Percentiles rank a stretch among this genome's conserved stretches.
These are phyloP conservation scores for Aspergillus hortae DNA, from an alignment of 2,329 filamentous ascomycete species.

Conservation along the genomic window DNA sequence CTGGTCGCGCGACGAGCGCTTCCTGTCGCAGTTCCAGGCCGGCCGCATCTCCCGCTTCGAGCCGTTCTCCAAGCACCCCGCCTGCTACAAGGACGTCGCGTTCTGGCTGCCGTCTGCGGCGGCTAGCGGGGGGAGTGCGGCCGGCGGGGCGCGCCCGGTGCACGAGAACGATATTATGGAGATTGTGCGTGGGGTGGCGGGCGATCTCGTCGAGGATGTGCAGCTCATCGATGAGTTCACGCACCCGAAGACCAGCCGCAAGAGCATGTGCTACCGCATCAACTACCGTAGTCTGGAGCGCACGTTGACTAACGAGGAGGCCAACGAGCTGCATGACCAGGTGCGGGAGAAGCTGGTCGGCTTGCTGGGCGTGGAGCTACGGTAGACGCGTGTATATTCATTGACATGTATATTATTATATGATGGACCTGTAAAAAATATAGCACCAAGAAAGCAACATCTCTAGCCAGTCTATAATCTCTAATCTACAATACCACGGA, in stretches of 20 bases:
- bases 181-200: slow-evolving; percentile 76
- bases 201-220: slow-evolving; percentile 85
- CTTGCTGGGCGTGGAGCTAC: slow-evolving; percentile 74
- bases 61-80: slow-evolving; percentile 88
- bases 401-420: not conserved
- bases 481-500: too few species aligned
- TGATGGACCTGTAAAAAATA: not conserved
- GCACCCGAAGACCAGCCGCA: slow-evolving; percentile 78
- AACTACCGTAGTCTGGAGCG: slow-evolving; percentile 90
- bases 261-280: slow-evolving; percentile 86
- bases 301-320: slow-evolving; percentile 80
- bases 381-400: slow-evolving; percentile 41
- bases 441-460: too few species aligned
- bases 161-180: slow-evolving; percentile 99
- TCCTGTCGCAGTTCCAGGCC: slow-evolving; percentile 74
- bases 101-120: slow-evolving; percentile 70
- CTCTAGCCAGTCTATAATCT: too few species aligned
- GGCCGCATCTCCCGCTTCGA: slow-evolving; percentile 62
- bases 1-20: slow-evolving; percentile 83
- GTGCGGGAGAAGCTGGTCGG: slow-evolving; percentile 64
- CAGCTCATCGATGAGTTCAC: slow-evolving; percentile 78
- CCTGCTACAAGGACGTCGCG: slow-evolving; percentile 85
- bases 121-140: slow-evolving; percentile 35
- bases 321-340: slow-evolving; percentile 69
- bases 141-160: slow-evolving; percentile 50